Base-by-base conservation (phyloP, 1,139 yeast genomes). In the Scheffersomyces cryptocercus region DNA sequence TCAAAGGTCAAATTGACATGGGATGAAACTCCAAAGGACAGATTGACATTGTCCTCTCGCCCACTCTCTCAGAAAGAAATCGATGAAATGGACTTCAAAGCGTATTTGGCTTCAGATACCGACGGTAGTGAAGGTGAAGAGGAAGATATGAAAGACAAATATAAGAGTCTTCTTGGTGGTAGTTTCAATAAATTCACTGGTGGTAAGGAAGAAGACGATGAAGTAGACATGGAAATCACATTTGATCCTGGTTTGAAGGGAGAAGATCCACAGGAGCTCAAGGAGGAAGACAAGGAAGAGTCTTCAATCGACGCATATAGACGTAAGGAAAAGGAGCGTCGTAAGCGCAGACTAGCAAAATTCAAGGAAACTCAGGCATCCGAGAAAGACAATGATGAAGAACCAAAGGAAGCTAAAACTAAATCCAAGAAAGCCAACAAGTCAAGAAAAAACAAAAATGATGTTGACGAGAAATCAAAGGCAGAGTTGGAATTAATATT, bases 11-110 rank as follows among this genome's bases (percentile, higher is more conserved):
- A 88, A 60, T 75, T 91, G 51, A 90, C 97, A 0, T 91, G 98
- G 98, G 99, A 95, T 65, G 98, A 93, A 66, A 95, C 98, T 0
- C 99, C 99, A 3, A 85, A 82, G 47, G 97, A 90, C 58, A 80
- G 99, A 61, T 65, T 82, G n/a, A 83, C 87, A 45, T 65, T 91
- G 43, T 81, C 97, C 0, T 78, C 87, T 13, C 82, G 85, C 54
- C 90, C 91, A 12, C 91, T 95, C 59, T 82, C 90, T 39, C 95
- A 88, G 59, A 84, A 86, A 62, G 99, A 95, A 60, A 77, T 91
- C 40, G 98, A 93, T 53, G 97, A 91, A 40, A 89, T 91, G 95
- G 99, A 95, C 63, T 86, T 91, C 69, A 84, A 89, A 59, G 97
- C 98, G 2, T 95, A 95, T 57, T 71, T 95, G 46, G 99, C 99